A percentile compares a stretch with the other conserved stretches of the same genome.
phyloP scores from a whole-genome alignment of 176 grass and related monocot species.

The Lolium perenne region DNA sequence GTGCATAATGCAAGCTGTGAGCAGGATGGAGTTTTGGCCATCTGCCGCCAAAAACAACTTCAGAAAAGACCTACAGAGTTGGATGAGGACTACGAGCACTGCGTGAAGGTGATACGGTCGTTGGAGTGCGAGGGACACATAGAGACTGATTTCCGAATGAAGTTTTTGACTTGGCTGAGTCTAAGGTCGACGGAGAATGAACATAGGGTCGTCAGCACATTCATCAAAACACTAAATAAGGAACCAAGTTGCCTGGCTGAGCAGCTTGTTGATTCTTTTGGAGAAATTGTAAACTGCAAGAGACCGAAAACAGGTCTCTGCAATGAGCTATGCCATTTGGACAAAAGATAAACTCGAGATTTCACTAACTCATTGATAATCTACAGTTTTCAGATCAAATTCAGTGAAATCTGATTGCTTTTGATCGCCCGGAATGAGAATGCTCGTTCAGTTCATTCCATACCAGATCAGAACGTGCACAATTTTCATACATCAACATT shows the following conservation, averaged over 20 bases:
- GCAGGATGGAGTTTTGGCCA: constrained; percentile 56
- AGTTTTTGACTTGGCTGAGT: constrained; percentile 94
- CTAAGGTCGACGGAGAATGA: constrained; percentile 74
- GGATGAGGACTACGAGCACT: constrained; percentile 79
- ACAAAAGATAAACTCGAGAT: constrained; percentile 38
- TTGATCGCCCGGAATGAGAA: neutral
- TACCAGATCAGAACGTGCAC: constrained; percentile 3
- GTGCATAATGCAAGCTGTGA: constrained; percentile 31
- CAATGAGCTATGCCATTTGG: constrained; percentile 75
- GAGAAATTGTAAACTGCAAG: constrained; percentile 73
- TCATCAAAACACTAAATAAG: constrained; percentile 64
- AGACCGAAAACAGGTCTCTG: constrained; percentile 61
- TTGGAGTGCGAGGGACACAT: constrained; percentile 78
- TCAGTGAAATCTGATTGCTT: constrained; percentile 40
- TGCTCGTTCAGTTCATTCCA: neutral
- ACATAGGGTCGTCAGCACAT: constrained; percentile 67
- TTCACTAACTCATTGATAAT: constrained; percentile 48
- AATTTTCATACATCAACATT: neutral
- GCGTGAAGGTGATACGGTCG: constrained; percentile 78
- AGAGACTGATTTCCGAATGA: constrained; percentile 80
- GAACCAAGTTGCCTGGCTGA: constrained; percentile 77
- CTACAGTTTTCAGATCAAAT: constrained; percentile 32
- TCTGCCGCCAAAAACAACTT: constrained; percentile 35
- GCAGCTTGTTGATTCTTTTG: constrained; percentile 84
- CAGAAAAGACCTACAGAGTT: constrained; percentile 24